Evolutionary conservation across 805 yeast species (phyloP).

Genomic region (Kodamaea sagamina): DNA sequence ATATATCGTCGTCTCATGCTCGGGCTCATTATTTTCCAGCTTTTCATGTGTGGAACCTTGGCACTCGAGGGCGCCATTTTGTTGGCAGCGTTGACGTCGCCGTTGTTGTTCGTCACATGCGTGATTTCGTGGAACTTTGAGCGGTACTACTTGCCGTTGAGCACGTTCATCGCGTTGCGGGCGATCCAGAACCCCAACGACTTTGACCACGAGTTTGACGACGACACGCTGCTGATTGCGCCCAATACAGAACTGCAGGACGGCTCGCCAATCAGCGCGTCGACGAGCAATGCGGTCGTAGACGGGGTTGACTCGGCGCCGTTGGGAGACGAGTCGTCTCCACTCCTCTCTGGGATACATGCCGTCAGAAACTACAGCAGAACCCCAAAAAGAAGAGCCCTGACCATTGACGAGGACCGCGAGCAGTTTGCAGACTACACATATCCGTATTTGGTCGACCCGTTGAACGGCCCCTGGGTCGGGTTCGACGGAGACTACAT

Average conservation of each 20-base stretch:
- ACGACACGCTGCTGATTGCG: conserved; percentile 25
- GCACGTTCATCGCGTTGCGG: conserved; percentile 57
- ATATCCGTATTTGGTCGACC: conserved; percentile 49
- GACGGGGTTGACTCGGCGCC: not conserved
- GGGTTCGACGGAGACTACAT: conserved; percentile 57
- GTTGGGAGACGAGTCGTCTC: not conserved
- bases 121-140: conserved; percentile 53
- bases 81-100: conserved; percentile 49
- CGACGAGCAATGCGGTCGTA: conserved; percentile 1
- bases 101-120: conserved; percentile 49
- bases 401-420: conserved; percentile 59
- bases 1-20: conserved; percentile 56
- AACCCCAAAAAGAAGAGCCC: conserved; percentile 36
- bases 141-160: conserved; percentile 54
- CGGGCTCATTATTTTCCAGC: conserved; percentile 56
- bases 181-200: conserved; percentile 50
- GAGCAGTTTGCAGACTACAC: conserved; percentile 53
- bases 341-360: conserved; percentile 16
- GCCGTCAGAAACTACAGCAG: conserved; percentile 10
- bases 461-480: conserved; percentile 57
- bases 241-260: not conserved
- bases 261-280: conserved; percentile 4
- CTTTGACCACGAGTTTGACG: conserved; percentile 45
- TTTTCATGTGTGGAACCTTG: conserved; percentile 65
- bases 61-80: conserved; percentile 60